Base-by-base conservation (phyloP, 768 basidiomycete species). In the Boletus sp. region DNA sequence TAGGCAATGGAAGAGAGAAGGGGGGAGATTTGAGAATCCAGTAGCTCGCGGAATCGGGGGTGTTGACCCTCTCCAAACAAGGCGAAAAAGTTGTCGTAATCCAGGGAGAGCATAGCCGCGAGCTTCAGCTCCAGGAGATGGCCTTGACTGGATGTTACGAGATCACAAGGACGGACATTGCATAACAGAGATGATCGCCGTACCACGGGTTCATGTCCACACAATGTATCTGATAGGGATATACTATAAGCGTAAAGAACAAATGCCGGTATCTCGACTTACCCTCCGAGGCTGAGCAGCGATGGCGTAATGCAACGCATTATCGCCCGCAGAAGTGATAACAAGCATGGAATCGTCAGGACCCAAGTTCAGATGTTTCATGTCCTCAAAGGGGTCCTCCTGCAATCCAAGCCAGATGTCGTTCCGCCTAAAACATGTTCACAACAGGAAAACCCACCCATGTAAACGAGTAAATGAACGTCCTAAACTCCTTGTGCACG, bases 61-160 rank as follows among this genome's bases (percentile, higher is more conserved):
- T 87, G 83, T 35, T 70, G 70, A 10, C 89, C 88, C 34, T 80
- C 67, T 15, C 88, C 89, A 59, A 90, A 91, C 57, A 90, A 64
- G 21, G 77, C 68, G 55, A 78, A 91, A 65, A 85, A 85, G 53
- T 87, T 83, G 1, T 78, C 73, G 64, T 84, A 84, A 0, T 73
- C 69, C 7, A 90, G 74, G 32, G 65, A 70, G 54, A 80, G 75
- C 51, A 86, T 75, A 0, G 83, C 79, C 3, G 88, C 88, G 2
- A 90, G 79, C 70, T 90, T 91, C 33, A 91, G 77, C 70, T 91
- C 89, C 29, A 90, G 74, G 10, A 91, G 77, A 66, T 90, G 88
- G 3, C 85, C 84, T 77, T 89, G 87, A 61, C 84, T 81, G 19
- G 30, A 47, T 15, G 2, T 27, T 5, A 40, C 21, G 21, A 9